Evolutionary conservation across 2,329 filamentous ascomycete species (phyloP).

Genomic region (Alternaria alternata): DNA sequence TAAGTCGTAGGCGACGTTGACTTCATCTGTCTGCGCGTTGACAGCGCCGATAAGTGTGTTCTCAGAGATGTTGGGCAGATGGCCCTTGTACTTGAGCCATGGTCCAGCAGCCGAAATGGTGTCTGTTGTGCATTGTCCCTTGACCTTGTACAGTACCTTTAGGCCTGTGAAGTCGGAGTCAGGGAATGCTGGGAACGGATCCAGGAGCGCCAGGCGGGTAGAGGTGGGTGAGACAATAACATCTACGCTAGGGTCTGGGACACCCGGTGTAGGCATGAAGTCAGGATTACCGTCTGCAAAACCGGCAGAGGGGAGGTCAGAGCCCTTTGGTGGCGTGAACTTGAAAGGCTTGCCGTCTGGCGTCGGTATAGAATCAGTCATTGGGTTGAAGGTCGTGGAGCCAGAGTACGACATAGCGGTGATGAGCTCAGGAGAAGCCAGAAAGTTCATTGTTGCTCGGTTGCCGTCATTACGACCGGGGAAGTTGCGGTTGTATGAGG

Average conservation of each 20-base stretch:
- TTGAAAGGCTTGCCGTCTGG: constrained; percentile 83
- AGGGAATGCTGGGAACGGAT: constrained; percentile 89
- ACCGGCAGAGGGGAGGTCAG: constrained; percentile 70
- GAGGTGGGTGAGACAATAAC: constrained; percentile 88
- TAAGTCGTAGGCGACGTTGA: constrained; percentile 89
- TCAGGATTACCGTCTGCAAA: constrained; percentile 81
- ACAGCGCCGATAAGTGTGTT: constrained; percentile 97
- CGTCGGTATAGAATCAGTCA: constrained; percentile 84
- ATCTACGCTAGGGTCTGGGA: constrained; percentile 73
- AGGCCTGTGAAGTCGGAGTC: constrained; percentile 75
- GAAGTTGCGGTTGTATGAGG: constrained; percentile 99
- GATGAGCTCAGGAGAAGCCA: constrained; percentile 94
- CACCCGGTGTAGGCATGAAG: constrained; percentile 76
- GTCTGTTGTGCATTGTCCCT: constrained; percentile 98
- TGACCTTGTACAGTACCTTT: constrained; percentile 92
- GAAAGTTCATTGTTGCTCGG: constrained; percentile 96
- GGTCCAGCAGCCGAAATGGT: constrained; percentile 97
- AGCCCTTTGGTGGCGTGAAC: constrained; percentile 76
- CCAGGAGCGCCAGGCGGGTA: constrained; percentile 85
- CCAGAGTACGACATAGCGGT: constrained; percentile 96
- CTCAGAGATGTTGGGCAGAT: constrained; percentile 95
- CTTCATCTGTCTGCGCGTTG: constrained; percentile 90
- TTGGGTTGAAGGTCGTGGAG: constrained; percentile 92
- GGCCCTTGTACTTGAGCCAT: constrained; percentile 99
- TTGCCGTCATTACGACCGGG: constrained; percentile 97